Conservation (phyloP, 2,329 filamentous ascomycete genomes). For the Lecanicillium sp. region DNA sequence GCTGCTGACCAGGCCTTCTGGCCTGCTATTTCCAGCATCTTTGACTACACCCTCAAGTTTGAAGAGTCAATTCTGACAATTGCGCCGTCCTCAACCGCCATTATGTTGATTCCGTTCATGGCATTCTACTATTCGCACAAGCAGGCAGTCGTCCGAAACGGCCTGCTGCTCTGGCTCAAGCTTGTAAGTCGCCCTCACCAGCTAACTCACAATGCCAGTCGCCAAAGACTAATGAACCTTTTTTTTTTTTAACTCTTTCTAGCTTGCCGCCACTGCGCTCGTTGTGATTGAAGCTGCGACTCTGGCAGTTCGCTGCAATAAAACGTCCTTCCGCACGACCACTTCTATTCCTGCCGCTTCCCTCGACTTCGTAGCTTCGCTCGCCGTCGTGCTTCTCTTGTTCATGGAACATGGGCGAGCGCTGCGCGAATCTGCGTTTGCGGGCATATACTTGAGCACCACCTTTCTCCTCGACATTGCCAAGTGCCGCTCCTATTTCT, state of each 20-base stretch:
- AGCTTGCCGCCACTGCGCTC: neutral
- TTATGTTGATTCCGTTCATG: neutral
- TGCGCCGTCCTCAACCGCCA: too few relatives aligned
- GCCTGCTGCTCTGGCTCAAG: neutral
- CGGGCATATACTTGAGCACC: constrained; percentile 27
- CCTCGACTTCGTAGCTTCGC: neutral
- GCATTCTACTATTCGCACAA: neutral
- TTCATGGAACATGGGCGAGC: constrained; percentile 26
- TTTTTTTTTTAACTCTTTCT: neutral
- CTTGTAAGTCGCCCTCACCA: neutral
- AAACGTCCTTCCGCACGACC: neutral
- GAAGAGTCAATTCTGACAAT: too few relatives aligned
- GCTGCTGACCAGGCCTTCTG: too few relatives aligned
- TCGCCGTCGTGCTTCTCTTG: neutral
- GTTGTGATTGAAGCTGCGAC: neutral
- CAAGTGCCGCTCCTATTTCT: constrained; percentile 27
- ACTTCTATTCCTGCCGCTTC: neutral
- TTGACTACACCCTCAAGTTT: too few relatives aligned
- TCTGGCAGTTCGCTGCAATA: neutral
- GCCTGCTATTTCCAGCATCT: too few relatives aligned
- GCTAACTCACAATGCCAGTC: neutral
- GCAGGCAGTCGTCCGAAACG: neutral
- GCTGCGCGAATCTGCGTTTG: constrained; percentile 26
- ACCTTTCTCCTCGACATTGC: constrained; percentile 29
- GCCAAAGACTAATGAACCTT: too few relatives aligned